Base-by-base conservation (phyloP, 768 basidiomycete species). In the Leucocoprinus sp. region DNA sequence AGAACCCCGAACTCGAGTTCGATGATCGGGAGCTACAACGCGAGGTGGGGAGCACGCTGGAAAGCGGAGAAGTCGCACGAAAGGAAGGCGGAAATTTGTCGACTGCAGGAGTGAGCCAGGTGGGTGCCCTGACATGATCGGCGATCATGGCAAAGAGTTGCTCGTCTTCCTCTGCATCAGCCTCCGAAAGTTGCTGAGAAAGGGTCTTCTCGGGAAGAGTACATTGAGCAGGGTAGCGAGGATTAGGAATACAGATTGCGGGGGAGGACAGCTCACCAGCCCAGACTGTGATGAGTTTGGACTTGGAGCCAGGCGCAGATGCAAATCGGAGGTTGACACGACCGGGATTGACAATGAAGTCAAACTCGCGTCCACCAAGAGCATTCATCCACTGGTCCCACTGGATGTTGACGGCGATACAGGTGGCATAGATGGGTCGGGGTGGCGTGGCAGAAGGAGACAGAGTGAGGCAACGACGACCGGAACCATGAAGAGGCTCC, bases 371-470 rank as follows among this genome's bases (percentile, higher is more conserved):
- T 52, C 75, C 72, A 8, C 86, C 84, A 37, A 89, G 75, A 48
- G 74, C 67, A 37, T 70, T 54, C 43, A 87, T 84, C 87, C 87
- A 90, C 58, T 84, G 78, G 48, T 80, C 79, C 87, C 87, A 90
- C 55, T 84, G 81, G 24, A 89, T 71, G 48, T 76, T 76, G 29
- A 82, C 69, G 18, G 78, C 68, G 44, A 80, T 66, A 62, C 86
- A 88, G 11, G 85, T 81, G 43, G 76, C 64, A 65, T 86, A 79
- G 55, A 89, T 69, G 54, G 77, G 67, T 31, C 80, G 78, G 35
- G 87, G 85, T 18, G 87, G 87, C 2, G 79, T 71, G 54, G 76
- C 75, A 50, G 64, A 57, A 8, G 84, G 84, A 4, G 85, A 82
- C 44, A 90, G 72, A 43, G 82, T 73, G 54, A 88, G 76, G 66